A percentile compares a stretch with the other conserved stretches of the same genome.
phyloP scores from a whole-genome alignment of 768 basidiomycete species.

The Thelephora aurantiotincta region DNA sequence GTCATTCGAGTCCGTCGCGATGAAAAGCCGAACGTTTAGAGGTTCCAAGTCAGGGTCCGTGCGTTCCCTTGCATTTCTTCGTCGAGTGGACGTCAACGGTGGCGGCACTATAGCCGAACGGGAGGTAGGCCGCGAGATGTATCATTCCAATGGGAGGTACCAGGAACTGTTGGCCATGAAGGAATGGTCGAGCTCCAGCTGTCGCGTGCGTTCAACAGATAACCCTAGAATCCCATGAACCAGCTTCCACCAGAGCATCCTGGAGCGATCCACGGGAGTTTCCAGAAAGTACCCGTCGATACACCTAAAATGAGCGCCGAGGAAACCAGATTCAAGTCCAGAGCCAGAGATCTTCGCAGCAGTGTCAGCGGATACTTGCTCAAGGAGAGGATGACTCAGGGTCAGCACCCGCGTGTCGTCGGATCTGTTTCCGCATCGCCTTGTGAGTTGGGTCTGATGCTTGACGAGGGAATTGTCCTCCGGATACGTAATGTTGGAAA shows the following conservation, averaged over 20 bases:
- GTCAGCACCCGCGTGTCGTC: conserved; percentile 46
- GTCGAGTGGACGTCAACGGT: conserved; percentile 14
- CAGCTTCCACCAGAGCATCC: conserved; percentile 42
- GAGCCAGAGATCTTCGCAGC: conserved; percentile 11
- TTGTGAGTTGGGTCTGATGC: no score
- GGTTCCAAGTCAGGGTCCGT: conserved; percentile 19
- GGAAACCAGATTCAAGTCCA: conserved; percentile 31
- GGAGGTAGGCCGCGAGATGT: conserved; percentile 11
- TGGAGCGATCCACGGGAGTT: conserved; percentile 26
- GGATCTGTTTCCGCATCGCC: conserved; percentile 25
- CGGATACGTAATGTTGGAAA: no score
- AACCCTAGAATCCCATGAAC: conserved; percentile 34
- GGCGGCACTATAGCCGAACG: neutral
- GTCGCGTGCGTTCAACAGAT: conserved; percentile 8
- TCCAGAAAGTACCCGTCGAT: conserved; percentile 51
- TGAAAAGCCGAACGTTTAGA: conserved; percentile 48
- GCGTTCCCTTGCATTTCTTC: conserved; percentile 23
- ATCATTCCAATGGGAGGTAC: conserved; percentile 3
- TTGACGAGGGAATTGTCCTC: no score
- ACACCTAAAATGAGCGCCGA: conserved; percentile 54
- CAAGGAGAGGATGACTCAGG: conserved; percentile 36
- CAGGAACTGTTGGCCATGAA: conserved; percentile 1
- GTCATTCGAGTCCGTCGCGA: conserved; percentile 44
- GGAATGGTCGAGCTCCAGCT: conserved; percentile 7
- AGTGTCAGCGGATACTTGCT: conserved; percentile 21